These are phyloP conservation scores for Tulasnella sp. DNA, from an alignment of 768 basidiomycete species.

Conservation along the genomic window DNA sequence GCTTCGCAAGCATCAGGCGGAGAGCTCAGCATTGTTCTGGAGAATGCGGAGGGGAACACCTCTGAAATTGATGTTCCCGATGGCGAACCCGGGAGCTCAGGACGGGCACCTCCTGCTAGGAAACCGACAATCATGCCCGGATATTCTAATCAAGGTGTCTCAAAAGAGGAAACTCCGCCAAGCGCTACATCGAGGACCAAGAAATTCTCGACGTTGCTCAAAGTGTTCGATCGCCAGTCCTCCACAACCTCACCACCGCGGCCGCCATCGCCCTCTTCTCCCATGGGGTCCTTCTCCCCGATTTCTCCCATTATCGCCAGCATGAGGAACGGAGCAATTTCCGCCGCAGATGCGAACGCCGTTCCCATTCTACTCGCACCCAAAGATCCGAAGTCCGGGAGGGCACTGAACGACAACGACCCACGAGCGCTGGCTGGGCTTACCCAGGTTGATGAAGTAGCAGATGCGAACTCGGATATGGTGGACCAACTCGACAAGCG, in stretches of 20 bases:
- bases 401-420: neutral
- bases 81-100: neutral
- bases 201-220: neutral
- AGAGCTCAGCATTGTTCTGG: neutral
- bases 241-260: neutral
- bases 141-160: neutral
- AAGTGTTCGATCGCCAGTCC: neutral
- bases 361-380: neutral
- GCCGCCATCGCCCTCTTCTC: neutral
- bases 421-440: neutral
- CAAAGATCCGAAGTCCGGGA: neutral
- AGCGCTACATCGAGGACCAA: neutral
- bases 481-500: neutral
- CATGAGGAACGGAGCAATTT: neutral
- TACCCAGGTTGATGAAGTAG: neutral
- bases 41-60: neutral
- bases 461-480: conserved; percentile 12
- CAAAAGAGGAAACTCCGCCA: neutral
- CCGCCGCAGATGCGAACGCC: neutral
- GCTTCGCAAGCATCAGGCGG: neutral
- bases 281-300: neutral
- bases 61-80: neutral
- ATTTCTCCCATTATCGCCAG: neutral
- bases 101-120: neutral
- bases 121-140: neutral